These are phyloP conservation scores for Flaveria ramosissima DNA, from an alignment of 129 eudicot species.

Conservation along the genomic window DNA sequence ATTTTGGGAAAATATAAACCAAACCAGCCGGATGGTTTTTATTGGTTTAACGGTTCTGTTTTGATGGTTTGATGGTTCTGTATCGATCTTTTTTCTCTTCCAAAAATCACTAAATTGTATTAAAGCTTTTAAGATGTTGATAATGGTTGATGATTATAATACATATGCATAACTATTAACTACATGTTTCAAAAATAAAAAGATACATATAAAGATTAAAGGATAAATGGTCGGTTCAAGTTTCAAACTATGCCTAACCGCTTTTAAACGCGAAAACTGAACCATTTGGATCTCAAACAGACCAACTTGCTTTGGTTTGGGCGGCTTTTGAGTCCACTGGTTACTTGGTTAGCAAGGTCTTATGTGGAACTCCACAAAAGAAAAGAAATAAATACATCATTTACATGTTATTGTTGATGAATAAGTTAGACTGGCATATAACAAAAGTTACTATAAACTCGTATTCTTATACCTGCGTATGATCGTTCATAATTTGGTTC, in stretches of 20 bases:
- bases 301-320: neutral
- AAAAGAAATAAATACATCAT: neutral
- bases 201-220: neutral
- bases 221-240: neutral
- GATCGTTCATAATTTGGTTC: constrained; percentile 52
- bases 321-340: too few relatives aligned
- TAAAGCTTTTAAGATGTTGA: neutral
- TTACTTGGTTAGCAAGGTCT: neutral
- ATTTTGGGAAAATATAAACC: neutral
- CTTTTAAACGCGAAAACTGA: neutral
- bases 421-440: neutral
- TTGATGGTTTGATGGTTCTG: neutral
- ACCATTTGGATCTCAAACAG: neutral
- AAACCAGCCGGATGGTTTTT: neutral
- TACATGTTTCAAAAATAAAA: neutral
- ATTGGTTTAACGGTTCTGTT: neutral
- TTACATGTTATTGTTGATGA: neutral
- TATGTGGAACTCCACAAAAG: too few relatives aligned
- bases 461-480: constrained; percentile 60
- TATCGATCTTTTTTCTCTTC: neutral
- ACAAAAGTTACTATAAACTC: neutral
- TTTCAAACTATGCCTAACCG: neutral
- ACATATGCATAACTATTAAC: neutral
- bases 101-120: neutral
- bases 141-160: neutral